Conservation (phyloP, 2,329 filamentous ascomycete genomes). For the Xylariales sp. region DNA sequence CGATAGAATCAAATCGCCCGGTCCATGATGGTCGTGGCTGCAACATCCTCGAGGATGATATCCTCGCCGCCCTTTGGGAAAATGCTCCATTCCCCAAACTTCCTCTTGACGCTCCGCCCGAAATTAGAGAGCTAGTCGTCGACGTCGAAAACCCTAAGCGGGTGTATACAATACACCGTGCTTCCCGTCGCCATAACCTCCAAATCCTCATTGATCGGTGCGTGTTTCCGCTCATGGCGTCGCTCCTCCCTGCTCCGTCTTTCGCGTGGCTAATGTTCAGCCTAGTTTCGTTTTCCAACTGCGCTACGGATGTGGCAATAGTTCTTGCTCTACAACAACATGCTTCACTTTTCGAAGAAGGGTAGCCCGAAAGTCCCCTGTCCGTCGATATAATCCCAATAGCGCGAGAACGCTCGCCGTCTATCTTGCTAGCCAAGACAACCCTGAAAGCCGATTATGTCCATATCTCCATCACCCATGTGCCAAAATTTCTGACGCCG, state of each 20-base stretch:
- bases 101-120: constrained; percentile 69
- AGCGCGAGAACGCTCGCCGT: constrained; percentile 85
- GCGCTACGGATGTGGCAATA: constrained; percentile 79
- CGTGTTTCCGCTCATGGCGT: constrained; percentile 41
- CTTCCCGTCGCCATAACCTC: constrained; percentile 71
- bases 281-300: constrained; percentile 82
- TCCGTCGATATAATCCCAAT: constrained; percentile 81
- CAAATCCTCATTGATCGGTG: constrained; percentile 76
- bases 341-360: constrained; percentile 84
- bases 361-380: constrained; percentile 72
- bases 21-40: constrained; percentile 50
- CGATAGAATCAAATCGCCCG: constrained; percentile 57
- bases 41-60: constrained; percentile 56
- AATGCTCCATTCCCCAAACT: constrained; percentile 69
- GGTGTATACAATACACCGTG: constrained; percentile 70
- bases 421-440: constrained; percentile 82
- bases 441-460: constrained; percentile 78
- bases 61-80: constrained; percentile 70
- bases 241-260: background rate
- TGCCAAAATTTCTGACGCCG: constrained; percentile 57
- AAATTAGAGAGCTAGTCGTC: constrained; percentile 66
- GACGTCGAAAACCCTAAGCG: constrained; percentile 71
- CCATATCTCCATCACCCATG: constrained; percentile 58
- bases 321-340: constrained; percentile 77
- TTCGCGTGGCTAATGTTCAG: constrained; percentile 37